A percentile compares a stretch with the other conserved stretches of the same genome.
Conservation (phyloP, 441 rosid genomes). For the Rhodomyrtus psidioides region DNA sequence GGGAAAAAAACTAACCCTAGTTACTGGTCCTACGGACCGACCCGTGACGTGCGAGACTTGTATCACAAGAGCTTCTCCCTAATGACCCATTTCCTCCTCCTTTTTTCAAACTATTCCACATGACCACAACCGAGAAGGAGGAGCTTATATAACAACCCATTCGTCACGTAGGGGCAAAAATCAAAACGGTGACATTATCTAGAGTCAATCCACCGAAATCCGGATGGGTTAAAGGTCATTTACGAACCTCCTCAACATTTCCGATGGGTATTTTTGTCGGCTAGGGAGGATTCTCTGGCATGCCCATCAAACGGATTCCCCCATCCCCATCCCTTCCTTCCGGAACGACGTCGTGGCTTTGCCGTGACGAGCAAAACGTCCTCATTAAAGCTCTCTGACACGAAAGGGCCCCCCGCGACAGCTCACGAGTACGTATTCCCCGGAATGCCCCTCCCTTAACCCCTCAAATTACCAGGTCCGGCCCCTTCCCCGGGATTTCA, state of each 20-base stretch:
- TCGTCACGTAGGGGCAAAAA: background rate
- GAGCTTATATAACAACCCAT: background rate
- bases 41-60: background rate
- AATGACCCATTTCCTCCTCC: background rate
- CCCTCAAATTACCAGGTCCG: background rate
- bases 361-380: background rate
- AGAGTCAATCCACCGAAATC: background rate
- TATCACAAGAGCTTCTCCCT: background rate
- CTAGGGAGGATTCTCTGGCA: background rate
- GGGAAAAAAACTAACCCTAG: background rate
- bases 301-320: background rate
- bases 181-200: background rate
- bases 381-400: background rate
- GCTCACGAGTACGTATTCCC: background rate
- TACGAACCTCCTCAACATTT: background rate
- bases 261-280: background rate
- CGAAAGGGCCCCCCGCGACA: background rate
- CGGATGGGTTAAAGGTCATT: background rate
- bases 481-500: background rate
- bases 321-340: background rate
- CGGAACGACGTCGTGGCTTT: background rate
- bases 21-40: background rate
- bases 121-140: background rate
- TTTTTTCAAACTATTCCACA: too few species aligned
- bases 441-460: background rate